A percentile compares a stretch with the other conserved stretches of the same genome.
Evolutionary conservation across 306 rosid genomes (phyloP).

Genomic region (Cajanus cajan): DNA sequence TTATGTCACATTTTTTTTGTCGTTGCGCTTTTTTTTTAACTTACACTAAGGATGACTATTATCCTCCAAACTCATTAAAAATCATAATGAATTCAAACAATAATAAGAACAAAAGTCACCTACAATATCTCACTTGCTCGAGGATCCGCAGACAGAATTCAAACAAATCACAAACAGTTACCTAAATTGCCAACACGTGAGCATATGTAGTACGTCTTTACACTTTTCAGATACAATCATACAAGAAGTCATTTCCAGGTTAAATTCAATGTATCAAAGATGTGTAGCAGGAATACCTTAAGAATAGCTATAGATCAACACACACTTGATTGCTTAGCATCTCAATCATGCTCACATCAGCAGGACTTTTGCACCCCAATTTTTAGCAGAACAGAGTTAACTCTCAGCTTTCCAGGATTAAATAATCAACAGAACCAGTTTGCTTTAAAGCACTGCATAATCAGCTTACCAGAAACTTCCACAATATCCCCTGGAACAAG

Average conservation of each 20-base stretch:
- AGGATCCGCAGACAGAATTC: neutral
- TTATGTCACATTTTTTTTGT: neutral
- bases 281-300: conserved; percentile 53
- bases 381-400: conserved; percentile 33
- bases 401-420: conserved; percentile 27
- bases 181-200: too few species aligned
- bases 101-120: neutral
- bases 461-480: conserved; percentile 80
- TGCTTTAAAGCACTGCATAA: conserved; percentile 23
- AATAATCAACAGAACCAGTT: conserved; percentile 29
- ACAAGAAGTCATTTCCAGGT: neutral
- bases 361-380: conserved; percentile 99
- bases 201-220: neutral
- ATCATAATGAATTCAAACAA: conserved; percentile 1
- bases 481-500: conserved; percentile 96
- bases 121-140: neutral
- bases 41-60: neutral
- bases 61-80: too few species aligned
- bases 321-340: conserved; percentile 87
- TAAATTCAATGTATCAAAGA: conserved; percentile 10
- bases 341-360: conserved; percentile 96
- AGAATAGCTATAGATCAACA: conserved; percentile 96
- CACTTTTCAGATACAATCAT: neutral
- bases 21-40: neutral
- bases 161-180: conserved; percentile 9